These are phyloP conservation scores for Sphagnum tenellum DNA, from an alignment of 225 moss, liverwort and hornwort genomes.

Conservation along the genomic window DNA sequence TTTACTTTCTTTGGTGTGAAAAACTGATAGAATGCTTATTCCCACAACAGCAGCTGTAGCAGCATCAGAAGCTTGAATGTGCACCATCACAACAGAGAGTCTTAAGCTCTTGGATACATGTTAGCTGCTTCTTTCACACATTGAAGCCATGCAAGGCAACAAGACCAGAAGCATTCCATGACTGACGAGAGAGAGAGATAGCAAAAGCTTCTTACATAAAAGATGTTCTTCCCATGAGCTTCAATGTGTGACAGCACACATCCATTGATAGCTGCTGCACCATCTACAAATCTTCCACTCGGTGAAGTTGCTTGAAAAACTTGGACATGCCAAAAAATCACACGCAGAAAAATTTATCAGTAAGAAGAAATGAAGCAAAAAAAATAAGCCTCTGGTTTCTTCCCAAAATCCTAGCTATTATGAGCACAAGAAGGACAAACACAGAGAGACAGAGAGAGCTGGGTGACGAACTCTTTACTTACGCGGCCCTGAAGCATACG, in stretches of 20 bases:
- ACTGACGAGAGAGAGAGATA: too few relatives aligned
- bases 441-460: not conserved
- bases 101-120: too few relatives aligned
- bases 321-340: constrained; percentile 14
- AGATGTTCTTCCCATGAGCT: constrained; percentile 89
- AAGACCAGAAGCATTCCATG: too few relatives aligned
- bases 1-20: constrained; percentile 47
- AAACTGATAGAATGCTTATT: constrained; percentile 33
- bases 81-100: too few relatives aligned
- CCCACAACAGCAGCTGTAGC: too few relatives aligned
- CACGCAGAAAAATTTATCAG: not conserved
- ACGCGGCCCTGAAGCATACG: constrained; percentile 48
- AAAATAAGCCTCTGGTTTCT: not conserved
- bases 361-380: not conserved
- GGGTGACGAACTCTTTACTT: not conserved
- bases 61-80: too few relatives aligned
- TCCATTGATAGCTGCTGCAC: constrained; percentile 64
- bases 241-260: constrained; percentile 62
- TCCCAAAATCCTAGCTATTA: too few relatives aligned
- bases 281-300: constrained; percentile 59
- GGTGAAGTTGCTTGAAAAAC: constrained; percentile 69
- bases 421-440: too few relatives aligned
- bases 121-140: too few relatives aligned
- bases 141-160: too few relatives aligned
- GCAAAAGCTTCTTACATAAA: constrained; percentile 48